These are phyloP conservation scores for Crucibulum laeve DNA, from an alignment of 768 basidiomycete species.

Conservation along the genomic window DNA sequence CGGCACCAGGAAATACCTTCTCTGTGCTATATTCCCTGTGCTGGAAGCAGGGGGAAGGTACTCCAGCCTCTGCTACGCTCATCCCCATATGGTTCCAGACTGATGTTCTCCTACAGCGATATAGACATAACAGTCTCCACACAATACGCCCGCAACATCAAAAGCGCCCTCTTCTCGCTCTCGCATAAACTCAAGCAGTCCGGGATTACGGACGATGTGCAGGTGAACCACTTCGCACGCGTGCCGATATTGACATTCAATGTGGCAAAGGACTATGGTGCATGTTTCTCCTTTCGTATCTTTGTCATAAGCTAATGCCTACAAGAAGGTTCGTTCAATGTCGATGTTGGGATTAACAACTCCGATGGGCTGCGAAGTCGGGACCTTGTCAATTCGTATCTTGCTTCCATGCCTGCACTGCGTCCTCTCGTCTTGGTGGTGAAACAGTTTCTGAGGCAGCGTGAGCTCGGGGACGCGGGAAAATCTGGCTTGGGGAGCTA, in stretches of 20 bases:
- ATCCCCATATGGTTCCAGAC: too few relatives aligned
- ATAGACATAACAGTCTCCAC: conserved; percentile 53
- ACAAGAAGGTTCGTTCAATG: conserved; percentile 45
- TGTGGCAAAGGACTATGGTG: conserved; percentile 37
- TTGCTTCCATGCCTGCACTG: conserved; percentile 53
- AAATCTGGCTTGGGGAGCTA: conserved; percentile 66
- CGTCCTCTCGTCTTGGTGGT: conserved; percentile 56
- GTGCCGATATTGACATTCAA: conserved; percentile 65
- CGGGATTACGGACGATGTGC: conserved; percentile 33
- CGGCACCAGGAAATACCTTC: too few relatives aligned
- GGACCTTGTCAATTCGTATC: conserved; percentile 45
- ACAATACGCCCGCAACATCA: conserved; percentile 22
- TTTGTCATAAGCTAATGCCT: neutral
- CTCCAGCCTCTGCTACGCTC: too few relatives aligned
- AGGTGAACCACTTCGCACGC: conserved; percentile 23
- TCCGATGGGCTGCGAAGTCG: conserved; percentile 50
- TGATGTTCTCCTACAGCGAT: conserved; percentile 38
- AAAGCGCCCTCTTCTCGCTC: conserved; percentile 43
- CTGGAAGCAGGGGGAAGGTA: too few relatives aligned
- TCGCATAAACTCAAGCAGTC: conserved; percentile 38
- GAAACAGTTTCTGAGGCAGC: conserved; percentile 56
- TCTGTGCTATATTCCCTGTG: too few relatives aligned
- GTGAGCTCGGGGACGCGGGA: conserved; percentile 59
- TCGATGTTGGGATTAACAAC: conserved; percentile 69
- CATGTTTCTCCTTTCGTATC: conserved; percentile 2